Conservation (phyloP, 2,329 filamentous ascomycete species). For the Epicoccum nigrum region DNA sequence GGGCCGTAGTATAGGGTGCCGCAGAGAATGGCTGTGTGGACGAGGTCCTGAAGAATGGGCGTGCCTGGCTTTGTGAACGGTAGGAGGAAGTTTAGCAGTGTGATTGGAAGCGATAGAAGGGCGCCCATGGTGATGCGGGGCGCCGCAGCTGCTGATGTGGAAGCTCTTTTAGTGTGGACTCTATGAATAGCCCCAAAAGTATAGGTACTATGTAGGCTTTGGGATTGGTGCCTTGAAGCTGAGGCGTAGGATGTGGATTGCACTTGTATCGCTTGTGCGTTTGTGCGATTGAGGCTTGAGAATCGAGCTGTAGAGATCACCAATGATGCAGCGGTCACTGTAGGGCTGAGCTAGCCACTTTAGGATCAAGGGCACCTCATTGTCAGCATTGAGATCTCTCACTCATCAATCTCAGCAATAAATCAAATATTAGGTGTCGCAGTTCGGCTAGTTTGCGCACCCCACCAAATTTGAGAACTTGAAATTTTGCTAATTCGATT, state of each 20-base stretch:
- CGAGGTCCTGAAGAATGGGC: constrained; percentile 54
- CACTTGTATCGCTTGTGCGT: neutral
- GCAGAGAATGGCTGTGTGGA: constrained; percentile 54
- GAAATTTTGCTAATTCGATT: no score
- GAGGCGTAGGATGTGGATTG: neutral
- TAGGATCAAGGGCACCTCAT: no score
- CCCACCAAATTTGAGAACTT: no score
- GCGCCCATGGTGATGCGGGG: constrained; percentile 35
- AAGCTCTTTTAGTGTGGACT: neutral
- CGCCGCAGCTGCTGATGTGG: neutral
- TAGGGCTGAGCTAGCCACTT: no score
- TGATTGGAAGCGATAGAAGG: constrained; percentile 34
- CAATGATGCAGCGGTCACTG: no score
- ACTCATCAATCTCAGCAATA: no score
- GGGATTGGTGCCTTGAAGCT: neutral
- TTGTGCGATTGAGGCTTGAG: no score
- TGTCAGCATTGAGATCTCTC: no score
- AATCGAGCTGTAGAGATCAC: no score
- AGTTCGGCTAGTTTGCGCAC: no score
- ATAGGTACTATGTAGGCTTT: neutral
- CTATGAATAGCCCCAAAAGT: neutral
- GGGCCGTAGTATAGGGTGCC: constrained; percentile 56
- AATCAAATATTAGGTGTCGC: no score
- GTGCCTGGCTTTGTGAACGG: constrained; percentile 57
- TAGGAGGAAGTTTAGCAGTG: constrained; percentile 51